phyloP scores from a whole-genome alignment of 2,329 filamentous ascomycete genomes.

The Ophiostoma pallidulum region DNA sequence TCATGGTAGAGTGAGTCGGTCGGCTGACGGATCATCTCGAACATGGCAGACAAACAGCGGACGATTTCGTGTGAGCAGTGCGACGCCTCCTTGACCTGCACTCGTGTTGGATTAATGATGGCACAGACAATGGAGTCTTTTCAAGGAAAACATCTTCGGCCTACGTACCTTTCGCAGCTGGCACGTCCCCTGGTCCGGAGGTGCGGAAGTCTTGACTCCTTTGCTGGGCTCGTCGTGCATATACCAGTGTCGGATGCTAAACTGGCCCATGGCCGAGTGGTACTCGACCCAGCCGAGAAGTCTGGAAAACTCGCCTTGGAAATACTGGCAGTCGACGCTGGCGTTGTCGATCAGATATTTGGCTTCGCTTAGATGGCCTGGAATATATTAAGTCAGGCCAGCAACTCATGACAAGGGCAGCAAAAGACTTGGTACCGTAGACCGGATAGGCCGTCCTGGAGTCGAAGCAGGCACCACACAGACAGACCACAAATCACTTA shows the following conservation, averaged over 20 bases:
- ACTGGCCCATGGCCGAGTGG: conserved; percentile 9
- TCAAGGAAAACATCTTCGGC: not conserved
- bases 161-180: conserved; percentile 3
- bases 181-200: not conserved
- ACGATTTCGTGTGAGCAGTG: conserved; percentile 8
- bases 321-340: not conserved
- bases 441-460: not conserved
- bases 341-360: conserved; percentile 5
- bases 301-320: not conserved
- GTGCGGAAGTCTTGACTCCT: not conserved
- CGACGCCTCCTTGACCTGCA: not conserved
- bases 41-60: not conserved
- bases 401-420: not conserved
- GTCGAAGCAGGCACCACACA: too few relatives aligned
- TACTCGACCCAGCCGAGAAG: conserved; percentile 11
- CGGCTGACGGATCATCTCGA: conserved; percentile 2
- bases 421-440: not conserved
- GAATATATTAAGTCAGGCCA: not conserved
- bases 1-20: conserved; percentile 2
- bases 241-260: conserved; percentile 12
- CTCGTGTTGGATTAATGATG: not conserved
- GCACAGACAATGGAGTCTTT: not conserved
- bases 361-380: conserved; percentile 5
- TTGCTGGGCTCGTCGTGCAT: not conserved
- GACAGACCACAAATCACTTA: not conserved